Conservation (phyloP, 257 asterid genomes). For the Fraxinus anomala region DNA sequence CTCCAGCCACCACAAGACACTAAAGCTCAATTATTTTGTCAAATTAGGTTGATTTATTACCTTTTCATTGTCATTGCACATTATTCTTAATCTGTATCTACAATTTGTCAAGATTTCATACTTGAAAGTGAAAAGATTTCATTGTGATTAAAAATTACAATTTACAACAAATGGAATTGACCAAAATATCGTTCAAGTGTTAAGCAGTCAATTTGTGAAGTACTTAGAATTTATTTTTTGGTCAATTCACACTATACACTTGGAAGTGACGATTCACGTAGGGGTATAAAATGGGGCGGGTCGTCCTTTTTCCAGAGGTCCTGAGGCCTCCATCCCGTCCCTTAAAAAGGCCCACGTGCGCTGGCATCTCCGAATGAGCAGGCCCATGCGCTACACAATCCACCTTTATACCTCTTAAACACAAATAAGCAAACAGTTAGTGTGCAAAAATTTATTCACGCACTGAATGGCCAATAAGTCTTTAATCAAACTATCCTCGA, state of each 20-base stretch:
- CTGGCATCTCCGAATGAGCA: background rate
- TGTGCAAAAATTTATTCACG: background rate
- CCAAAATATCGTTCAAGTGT: background rate
- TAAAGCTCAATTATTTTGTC: too few relatives aligned
- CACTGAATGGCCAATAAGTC: background rate
- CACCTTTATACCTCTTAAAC: background rate
- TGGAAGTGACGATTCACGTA: background rate
- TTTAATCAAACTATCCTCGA: background rate
- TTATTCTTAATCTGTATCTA: background rate
- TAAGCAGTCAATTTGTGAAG: background rate
- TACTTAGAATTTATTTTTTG: background rate
- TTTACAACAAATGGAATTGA: background rate
- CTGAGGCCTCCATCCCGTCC: background rate
- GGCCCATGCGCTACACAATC: background rate
- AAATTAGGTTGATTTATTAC: background rate
- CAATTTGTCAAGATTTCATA: background rate
- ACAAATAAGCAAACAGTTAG: background rate
- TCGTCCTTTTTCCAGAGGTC: background rate
- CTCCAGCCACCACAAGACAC: background rate
- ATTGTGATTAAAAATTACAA: background rate
- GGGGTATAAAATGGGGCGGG: background rate
- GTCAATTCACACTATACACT: background rate
- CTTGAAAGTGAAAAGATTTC: background rate
- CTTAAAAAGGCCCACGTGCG: background rate
- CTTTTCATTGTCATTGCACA: background rate